Evolutionary conservation across 371 early-diverging fungal genomes (phyloP).

Genomic region (Blastocladiella emersonii): DNA sequence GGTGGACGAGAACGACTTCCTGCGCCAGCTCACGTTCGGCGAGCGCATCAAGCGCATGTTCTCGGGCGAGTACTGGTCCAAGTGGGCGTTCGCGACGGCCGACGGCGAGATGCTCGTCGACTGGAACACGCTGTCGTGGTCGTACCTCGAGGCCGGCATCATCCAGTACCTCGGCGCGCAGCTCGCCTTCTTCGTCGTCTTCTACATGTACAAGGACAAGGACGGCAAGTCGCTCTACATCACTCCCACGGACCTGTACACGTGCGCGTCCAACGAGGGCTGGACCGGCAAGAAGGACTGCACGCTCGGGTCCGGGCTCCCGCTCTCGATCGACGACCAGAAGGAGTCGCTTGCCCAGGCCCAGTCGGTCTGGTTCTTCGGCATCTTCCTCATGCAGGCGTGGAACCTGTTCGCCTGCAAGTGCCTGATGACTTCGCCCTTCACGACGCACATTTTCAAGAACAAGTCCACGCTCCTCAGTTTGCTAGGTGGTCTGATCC

Average conservation of each 20-base stretch:
- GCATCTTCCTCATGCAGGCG: slow-evolving; percentile 67
- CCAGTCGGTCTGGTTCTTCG: slow-evolving; percentile 64
- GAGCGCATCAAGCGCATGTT: neutral
- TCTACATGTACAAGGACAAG: slow-evolving; percentile 12
- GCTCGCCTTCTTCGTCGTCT: slow-evolving; percentile 57
- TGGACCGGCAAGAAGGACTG: slow-evolving; percentile 37
- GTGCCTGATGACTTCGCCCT: slow-evolving; percentile 54
- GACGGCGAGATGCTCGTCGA: slow-evolving; percentile 86
- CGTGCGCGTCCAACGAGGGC: neutral
- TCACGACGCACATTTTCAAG: slow-evolving; percentile 57
- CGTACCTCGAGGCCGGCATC: slow-evolving; percentile 74
- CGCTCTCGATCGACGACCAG: slow-evolving; percentile 32
- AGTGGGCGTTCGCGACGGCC: slow-evolving; percentile 24
- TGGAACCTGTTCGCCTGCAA: slow-evolving; percentile 91
- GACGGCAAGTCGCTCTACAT: neutral
- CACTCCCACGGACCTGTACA: neutral
- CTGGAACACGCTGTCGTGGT: slow-evolving; percentile 58
- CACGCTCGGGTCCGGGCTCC: slow-evolving; percentile 22
- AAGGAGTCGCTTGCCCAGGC: slow-evolving; percentile 41
- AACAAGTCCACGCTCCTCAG: slow-evolving; percentile 57
- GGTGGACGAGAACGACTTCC: slow-evolving; percentile 8
- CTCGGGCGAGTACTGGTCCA: slow-evolving; percentile 11
- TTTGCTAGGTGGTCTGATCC: slow-evolving; percentile 39
- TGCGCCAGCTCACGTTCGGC: slow-evolving; percentile 6
- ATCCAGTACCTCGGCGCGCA: slow-evolving; percentile 62